phyloP scores from a whole-genome alignment of 139 green algal genomes.

The Mychonastes homosphaera region DNA sequence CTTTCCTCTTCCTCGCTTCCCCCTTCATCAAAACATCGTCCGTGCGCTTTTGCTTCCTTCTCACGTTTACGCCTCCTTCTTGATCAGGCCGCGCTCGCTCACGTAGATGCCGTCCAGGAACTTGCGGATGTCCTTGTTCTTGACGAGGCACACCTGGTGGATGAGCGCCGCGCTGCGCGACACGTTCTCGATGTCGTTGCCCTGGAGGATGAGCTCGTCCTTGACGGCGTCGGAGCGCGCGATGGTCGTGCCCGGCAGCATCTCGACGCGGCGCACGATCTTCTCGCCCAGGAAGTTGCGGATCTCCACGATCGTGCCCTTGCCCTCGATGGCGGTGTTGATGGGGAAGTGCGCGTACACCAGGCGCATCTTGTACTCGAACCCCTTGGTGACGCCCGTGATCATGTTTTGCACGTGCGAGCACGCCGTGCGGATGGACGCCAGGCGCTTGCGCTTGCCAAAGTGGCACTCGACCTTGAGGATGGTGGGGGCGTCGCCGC shows the following conservation, averaged over 20 bases:
- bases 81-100: slow-evolving; percentile 65
- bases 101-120: slow-evolving; percentile 99
- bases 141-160: slow-evolving; percentile 69
- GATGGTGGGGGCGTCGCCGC: neutral
- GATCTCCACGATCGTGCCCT: slow-evolving; percentile 76
- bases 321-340: slow-evolving; percentile 91
- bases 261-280: slow-evolving; percentile 82
- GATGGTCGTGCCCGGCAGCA: slow-evolving; percentile 82
- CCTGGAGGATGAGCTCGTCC: slow-evolving; percentile 90
- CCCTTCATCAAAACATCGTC: too few species aligned
- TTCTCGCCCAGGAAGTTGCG: slow-evolving; percentile 99
- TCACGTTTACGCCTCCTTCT: slow-evolving; percentile 33
- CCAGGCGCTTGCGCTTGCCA: slow-evolving; percentile 80
- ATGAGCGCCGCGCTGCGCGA: slow-evolving; percentile 40
- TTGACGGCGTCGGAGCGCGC: slow-evolving; percentile 76
- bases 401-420: slow-evolving; percentile 89
- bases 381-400: slow-evolving; percentile 77
- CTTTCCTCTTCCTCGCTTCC: too few species aligned
- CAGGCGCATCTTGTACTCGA: slow-evolving; percentile 95
- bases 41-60: too few species aligned
- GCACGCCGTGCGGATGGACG: slow-evolving; percentile 78
- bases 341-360: slow-evolving; percentile 99
- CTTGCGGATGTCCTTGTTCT: slow-evolving; percentile 98
- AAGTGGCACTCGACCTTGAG: slow-evolving; percentile 76
- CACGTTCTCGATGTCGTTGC: slow-evolving; percentile 96